Evolutionary conservation across 441 rosid genomes (phyloP), one percentile per base, ranked within the genome.

Genomic region (Dalechampia spathulata): DNA sequence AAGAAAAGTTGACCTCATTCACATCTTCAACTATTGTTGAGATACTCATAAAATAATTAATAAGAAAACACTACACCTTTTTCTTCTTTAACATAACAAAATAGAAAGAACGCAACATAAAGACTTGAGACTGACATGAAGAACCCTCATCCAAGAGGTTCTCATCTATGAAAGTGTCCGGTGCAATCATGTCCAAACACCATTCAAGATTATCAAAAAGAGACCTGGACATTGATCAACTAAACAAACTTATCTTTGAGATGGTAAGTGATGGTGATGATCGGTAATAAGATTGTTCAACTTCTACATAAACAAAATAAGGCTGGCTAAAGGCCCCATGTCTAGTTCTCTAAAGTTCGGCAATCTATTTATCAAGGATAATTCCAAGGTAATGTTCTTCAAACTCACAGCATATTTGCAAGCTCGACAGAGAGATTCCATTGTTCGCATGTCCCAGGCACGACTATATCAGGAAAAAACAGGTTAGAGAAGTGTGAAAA

Each of bases 401-500:
- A 67, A 55, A 65, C 99, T 83, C 79, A 94, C 99, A 67, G 99
- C 99, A 66, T 90, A 90, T 83, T 94, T 94, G 79, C 99, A 94
- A 66, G 98, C 98, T 70, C 99, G 89, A 69, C 98, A 94, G 52
- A 94, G 82, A 69, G 99, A 86, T 69, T 94, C 99, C 99, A 94
- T 94, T 11, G 96, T 90, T 70, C 94, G 81, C 99, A 84, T 83
- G 75, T 90, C 99, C 98, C 99, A 94, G 61, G 99, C 96, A 79
- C 98, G 95, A 70, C 99, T 93, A 64, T 78, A 76, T 41, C 57
- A 65, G 61, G 73, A 65, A 66, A 46, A 25, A 49, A 38, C 13
- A 64, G 59, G 70, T 71, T 36, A 69, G 61, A 46, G 20, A 42
- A 59, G 49, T 40, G 1, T 30, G 40, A 27, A 41, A 60, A 45